Conservation (phyloP, 768 basidiomycete species). For the Hericium coralloides region DNA sequence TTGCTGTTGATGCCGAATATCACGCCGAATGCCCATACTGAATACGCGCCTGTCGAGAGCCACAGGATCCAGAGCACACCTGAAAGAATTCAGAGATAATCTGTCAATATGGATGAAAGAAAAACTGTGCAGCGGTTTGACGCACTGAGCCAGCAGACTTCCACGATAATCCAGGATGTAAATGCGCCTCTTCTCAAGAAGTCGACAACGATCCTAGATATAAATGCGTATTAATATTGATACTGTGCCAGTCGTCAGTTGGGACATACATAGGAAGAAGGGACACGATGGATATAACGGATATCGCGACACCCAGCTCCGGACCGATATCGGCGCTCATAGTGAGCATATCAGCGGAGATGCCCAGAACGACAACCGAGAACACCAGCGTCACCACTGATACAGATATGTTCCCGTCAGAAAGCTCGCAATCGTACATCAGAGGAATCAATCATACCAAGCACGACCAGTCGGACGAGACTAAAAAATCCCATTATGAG, state of each 20-base stretch:
- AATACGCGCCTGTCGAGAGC: slow-evolving; percentile 27
- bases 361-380: background rate
- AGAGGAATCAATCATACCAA: background rate
- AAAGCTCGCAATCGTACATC: background rate
- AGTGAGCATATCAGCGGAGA: background rate
- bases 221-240: background rate
- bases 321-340: background rate
- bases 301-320: background rate
- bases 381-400: background rate
- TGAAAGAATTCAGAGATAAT: slow-evolving; percentile 6
- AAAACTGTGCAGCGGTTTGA: background rate
- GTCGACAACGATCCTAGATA: slow-evolving; percentile 28
- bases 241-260: background rate
- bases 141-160: slow-evolving; percentile 30
- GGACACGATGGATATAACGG: background rate
- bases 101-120: background rate
- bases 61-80: slow-evolving; percentile 30
- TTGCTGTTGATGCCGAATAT: background rate
- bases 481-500: background rate
- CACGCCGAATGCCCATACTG: slow-evolving; percentile 12
- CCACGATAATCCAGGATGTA: slow-evolving; percentile 30
- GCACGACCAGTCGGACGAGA: background rate
- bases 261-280: background rate
- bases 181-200: slow-evolving; percentile 25
- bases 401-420: background rate